Evolutionary conservation across 2,329 filamentous ascomycete species (phyloP), one percentile per base, ranked within the genome.

Genomic region (Sporothrix pseudoabietina): DNA sequence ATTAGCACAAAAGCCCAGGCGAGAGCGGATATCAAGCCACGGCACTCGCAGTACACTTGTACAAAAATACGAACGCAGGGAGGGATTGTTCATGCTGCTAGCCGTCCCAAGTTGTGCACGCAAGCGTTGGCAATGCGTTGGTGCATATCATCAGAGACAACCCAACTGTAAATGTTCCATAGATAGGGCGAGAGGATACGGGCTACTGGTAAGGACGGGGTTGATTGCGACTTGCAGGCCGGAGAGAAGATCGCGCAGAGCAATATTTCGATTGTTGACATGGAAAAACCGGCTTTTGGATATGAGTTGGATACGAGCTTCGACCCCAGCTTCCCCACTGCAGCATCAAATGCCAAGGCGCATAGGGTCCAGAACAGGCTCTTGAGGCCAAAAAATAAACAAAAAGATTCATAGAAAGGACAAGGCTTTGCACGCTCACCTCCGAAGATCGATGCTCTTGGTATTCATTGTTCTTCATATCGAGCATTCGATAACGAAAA

Each of bases 231-330:
- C 3, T 39, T 66, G 61, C 61, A 65, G 35, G 35, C 4, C 10
- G 8, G 19, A 44, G 19, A 26, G 59, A 65, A 65, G 59, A 65
- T 65, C 59, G n/a, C n/a, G 59, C 39, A 65, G 35, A 65, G 39
- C 59, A 65, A 65, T 44, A 66, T 66, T 4, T 66, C 61, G 39
- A 66, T 47, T 65, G n/a, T 66, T 44, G 61, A 66, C 14, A 47
- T 66, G 61, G 4, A 66, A 65, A 66, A 66, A 19, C 39, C 39
- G 39, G 39, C n/a, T 66, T 66, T 66, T 65, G 39, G 52, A 26
- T 55, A 41, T 35, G 35, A 35, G 5, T 52, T 52, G 16, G 30
- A 61, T 61, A 44, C 39, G 61, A 66, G 22, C 39, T 1, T 47
- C 59, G n/a, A 26, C 35, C n/a, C 59, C 35, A 44, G 6, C 19